Evolutionary conservation across 805 yeast genomes (phyloP).

Genomic region (Sugiyamaella floridensis): DNA sequence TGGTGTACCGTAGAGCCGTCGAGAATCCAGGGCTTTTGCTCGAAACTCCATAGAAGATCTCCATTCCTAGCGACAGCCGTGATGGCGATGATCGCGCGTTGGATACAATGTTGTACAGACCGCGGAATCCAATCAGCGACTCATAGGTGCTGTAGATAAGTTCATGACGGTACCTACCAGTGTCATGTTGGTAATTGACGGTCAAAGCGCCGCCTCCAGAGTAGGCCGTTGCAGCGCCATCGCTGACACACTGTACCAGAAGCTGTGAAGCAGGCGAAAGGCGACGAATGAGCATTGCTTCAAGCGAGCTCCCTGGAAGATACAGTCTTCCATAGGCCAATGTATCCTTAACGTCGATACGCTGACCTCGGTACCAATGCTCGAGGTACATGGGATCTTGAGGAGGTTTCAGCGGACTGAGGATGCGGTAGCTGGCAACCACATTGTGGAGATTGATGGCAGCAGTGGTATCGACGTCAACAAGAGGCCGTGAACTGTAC

Average conservation of each 20-base stretch:
- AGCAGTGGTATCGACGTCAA: constrained; percentile 44
- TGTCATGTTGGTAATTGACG: constrained; percentile 53
- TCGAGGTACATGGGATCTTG: constrained; percentile 23
- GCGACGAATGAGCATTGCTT: constrained; percentile 75
- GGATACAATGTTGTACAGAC: constrained; percentile 57
- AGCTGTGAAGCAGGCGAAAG: constrained; percentile 55
- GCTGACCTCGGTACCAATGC: constrained; percentile 24
- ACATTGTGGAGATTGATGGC: constrained; percentile 57
- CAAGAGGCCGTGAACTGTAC: constrained; percentile 57
- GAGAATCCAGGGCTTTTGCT: constrained; percentile 87
- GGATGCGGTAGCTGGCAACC: constrained; percentile 57
- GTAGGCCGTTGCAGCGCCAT: constrained; percentile 39
- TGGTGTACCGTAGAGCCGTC: constrained; percentile 75
- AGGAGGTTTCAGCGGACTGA: constrained; percentile 39
- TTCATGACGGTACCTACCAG: constrained; percentile 60
- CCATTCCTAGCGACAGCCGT: constrained; percentile 70
- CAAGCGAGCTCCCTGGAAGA: constrained; percentile 79
- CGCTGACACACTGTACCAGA: constrained; percentile 68
- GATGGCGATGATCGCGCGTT: constrained; percentile 32
- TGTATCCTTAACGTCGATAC: constrained; percentile 30
- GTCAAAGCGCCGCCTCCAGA: constrained; percentile 45
- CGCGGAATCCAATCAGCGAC: constrained; percentile 71
- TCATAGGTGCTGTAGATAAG: constrained; percentile 78
- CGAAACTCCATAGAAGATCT: constrained; percentile 78
- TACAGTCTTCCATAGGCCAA: constrained; percentile 80